Evolutionary conservation across 306 rosid genomes (phyloP).

Genomic region (Pyrus communis): DNA sequence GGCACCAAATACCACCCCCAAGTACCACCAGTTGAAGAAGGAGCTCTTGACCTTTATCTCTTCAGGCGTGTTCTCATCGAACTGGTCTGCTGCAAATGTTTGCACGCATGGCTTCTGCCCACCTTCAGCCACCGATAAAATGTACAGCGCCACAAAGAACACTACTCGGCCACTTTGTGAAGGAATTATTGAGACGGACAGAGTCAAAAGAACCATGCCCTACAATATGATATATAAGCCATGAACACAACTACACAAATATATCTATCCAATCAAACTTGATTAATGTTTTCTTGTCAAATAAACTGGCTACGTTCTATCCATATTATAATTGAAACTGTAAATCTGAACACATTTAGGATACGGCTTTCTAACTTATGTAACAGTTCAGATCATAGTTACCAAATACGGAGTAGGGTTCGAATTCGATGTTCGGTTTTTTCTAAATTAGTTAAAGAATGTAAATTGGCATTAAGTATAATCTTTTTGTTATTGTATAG

Average conservation of each 20-base stretch:
- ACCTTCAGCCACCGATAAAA: conserved; percentile 56
- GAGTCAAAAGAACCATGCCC: neutral
- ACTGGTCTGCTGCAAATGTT: conserved; percentile 84
- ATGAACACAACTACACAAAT: no score
- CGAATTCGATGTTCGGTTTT: no score
- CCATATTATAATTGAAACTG: neutral
- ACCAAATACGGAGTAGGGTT: no score
- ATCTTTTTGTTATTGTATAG: no score
- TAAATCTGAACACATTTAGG: neutral
- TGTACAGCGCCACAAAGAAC: conserved; percentile 47
- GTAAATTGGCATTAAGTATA: no score
- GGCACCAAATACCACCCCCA: conserved; percentile 49
- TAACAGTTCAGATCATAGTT: no score
- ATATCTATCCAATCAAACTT: no score
- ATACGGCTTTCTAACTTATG: no score
- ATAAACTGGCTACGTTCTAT: no score
- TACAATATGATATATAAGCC: no score
- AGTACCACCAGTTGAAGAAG: conserved; percentile 71
- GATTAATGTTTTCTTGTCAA: no score
- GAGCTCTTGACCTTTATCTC: conserved; percentile 53
- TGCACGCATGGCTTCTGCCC: conserved; percentile 78
- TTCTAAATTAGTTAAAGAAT: no score
- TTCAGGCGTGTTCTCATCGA: conserved; percentile 46
- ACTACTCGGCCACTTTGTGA: neutral
- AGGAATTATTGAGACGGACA: conserved; percentile 11